A percentile compares a stretch with the other conserved stretches of the same genome.
These are phyloP conservation scores for Rhodotorula sp. DNA, from an alignment of 1,284 basidiomycete species.

Conservation along the genomic window DNA sequence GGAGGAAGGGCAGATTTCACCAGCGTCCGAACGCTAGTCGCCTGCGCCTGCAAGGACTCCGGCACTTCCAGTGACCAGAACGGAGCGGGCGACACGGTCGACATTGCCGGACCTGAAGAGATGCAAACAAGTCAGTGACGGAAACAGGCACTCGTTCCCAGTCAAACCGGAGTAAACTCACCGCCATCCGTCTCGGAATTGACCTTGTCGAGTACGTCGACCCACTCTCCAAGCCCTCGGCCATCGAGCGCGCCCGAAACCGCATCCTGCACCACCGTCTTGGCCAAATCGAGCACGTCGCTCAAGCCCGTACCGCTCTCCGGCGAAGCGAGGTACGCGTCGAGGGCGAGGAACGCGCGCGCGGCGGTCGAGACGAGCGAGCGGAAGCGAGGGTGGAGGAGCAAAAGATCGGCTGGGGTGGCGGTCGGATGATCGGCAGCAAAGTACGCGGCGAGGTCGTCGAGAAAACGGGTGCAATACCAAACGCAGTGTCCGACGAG, in stretches of 20 bases:
- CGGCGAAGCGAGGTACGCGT: conserved; percentile 1
- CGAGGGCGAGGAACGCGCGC: conserved; percentile 5
- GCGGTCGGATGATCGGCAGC: not conserved
- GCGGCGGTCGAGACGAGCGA: not conserved
- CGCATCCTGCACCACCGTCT: conserved; percentile 15
- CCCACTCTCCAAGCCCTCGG: conserved; percentile 4
- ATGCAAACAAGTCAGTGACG: too few relatives aligned
- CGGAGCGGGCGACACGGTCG: not conserved
- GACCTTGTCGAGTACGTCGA: not conserved
- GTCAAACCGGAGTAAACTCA: not conserved
- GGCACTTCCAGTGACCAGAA: conserved; percentile 9
- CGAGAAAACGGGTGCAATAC: conserved; percentile 7
- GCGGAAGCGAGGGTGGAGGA: conserved; percentile 19
- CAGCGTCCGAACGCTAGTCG: not conserved
- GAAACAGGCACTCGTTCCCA: too few relatives aligned
- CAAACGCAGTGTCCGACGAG: conserved; percentile 16
- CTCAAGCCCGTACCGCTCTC: not conserved
- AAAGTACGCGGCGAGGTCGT: not conserved
- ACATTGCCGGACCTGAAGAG: not conserved
- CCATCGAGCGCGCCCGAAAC: not conserved
- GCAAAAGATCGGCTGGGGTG: not conserved
- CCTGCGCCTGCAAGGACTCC: not conserved
- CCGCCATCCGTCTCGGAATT: not conserved
- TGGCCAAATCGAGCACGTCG: conserved; percentile 16
- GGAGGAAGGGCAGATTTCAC: not conserved